phyloP scores from a whole-genome alignment of 768 basidiomycete species.

The Mrakia gelida region DNA sequence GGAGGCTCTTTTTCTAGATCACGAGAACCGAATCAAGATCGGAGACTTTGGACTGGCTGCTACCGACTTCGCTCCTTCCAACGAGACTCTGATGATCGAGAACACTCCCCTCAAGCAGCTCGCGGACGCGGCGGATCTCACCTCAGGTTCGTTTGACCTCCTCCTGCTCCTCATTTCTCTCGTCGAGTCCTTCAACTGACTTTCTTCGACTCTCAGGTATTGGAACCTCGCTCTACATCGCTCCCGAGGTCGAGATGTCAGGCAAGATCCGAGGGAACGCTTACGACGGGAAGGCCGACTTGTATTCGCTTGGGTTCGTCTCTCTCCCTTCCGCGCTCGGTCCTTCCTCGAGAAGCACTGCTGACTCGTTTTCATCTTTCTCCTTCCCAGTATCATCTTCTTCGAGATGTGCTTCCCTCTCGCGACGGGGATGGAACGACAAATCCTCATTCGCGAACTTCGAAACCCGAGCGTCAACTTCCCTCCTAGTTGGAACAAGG shows the following conservation, averaged over 20 bases:
- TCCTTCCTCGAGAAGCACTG: too few species aligned
- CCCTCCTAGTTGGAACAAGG: constrained; percentile 62
- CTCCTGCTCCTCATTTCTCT: background rate
- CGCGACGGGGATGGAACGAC: constrained; percentile 75
- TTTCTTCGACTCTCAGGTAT: constrained; percentile 48
- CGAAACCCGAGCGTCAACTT: constrained; percentile 69
- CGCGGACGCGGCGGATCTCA: constrained; percentile 38
- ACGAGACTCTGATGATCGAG: constrained; percentile 35
- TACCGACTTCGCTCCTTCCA: constrained; percentile 32
- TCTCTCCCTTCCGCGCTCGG: background rate
- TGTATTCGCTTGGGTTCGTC: constrained; percentile 83
- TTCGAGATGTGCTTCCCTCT: constrained; percentile 91
- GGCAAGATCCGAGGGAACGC: constrained; percentile 42
- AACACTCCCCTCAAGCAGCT: constrained; percentile 35
- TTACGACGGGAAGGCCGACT: constrained; percentile 80
- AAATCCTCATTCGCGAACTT: constrained; percentile 72
- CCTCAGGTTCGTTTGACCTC: constrained; percentile 45
- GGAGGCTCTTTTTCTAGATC: constrained; percentile 33
- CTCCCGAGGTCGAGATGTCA: constrained; percentile 76
- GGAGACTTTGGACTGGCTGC: constrained; percentile 78
- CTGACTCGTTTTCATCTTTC: background rate
- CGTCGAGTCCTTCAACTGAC: background rate
- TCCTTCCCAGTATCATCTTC: constrained; percentile 69
- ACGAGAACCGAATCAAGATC: constrained; percentile 52
- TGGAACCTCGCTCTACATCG: constrained; percentile 86